Evolutionary conservation across 805 yeast genomes (phyloP), one percentile per base, ranked within the genome.

Genomic region (Priceomyces carsonii): DNA sequence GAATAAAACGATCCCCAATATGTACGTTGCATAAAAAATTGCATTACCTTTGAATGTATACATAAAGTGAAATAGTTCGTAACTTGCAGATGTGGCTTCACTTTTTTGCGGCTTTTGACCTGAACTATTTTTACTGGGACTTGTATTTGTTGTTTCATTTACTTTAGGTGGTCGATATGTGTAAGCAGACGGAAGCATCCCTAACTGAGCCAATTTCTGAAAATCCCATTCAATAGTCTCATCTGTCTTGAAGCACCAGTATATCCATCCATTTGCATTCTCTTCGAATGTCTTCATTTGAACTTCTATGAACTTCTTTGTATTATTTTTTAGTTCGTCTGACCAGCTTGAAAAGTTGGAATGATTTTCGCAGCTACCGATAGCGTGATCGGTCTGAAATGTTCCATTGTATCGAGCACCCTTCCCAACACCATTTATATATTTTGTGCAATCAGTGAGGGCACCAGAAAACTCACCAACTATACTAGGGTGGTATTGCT

Each of bases 381-480:
- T 41, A 6, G 40, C 44, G 17, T 47, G 41, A 20, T 47, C 47
- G 6, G 44, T 36, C 24, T 50, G 47, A 24, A 33, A 70, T 3
- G 74, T 61, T 1, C 78, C 80, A 30, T 73, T 82, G 49, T 68
- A 81, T 37, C 88, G 68, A 1, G 85, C 69, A 10, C 86, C 86
- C 14, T 75, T 57, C 2, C 81, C 82, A 9, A 79, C 78, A 37
- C 88, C 88, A 48, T 82, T 82, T 32, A 82, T 56, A 84, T 85
- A 81, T 24, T 61, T 64, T 4, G 85, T 77, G 56, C 89, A 82
- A 53, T 82, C 89, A 1, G 86, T 81, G 31, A 82, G 63, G 9
- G 84, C 88, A n/a, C 80, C 87, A 20, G 81, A 71, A 79, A 82
- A 82, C 56, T 82, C 89, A 2, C 89, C 90, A 31, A 78, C 73